phyloP scores from a whole-genome alignment of 2,329 filamentous ascomycete species.

The Sclerotinia minor region DNA sequence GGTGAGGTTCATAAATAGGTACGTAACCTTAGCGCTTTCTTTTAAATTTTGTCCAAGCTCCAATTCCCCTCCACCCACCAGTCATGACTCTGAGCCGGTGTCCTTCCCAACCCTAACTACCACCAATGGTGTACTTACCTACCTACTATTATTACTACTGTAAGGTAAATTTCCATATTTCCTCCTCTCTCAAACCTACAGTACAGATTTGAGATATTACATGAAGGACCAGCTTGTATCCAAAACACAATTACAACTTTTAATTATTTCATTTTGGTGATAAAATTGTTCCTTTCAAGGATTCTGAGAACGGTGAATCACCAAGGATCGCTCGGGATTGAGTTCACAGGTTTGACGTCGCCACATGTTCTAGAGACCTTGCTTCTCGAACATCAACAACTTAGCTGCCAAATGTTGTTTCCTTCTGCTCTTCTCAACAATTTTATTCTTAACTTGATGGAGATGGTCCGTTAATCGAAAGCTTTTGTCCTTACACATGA shows the following conservation, averaged over 20 bases:
- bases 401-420: conserved; percentile 10
- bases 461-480: conserved; percentile 12
- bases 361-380: conserved; percentile 15
- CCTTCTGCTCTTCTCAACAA: neutral
- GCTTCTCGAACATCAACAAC: conserved; percentile 14
- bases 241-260: neutral
- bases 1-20: neutral
- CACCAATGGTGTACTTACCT: neutral
- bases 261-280: neutral
- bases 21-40: too few relatives aligned
- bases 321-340: conserved; percentile 9
- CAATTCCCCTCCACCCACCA: neutral
- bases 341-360: conserved; percentile 8
- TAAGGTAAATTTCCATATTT: neutral
- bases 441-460: conserved; percentile 6
- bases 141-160: neutral
- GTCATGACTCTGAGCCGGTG: too few relatives aligned
- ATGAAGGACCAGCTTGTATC: neutral
- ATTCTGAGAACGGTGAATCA: neutral
- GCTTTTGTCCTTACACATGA: conserved; percentile 10
- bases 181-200: neutral
- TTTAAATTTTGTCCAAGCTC: neutral
- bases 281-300: neutral
- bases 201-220: neutral
- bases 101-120: neutral